These are phyloP conservation scores for Fulvia fulva DNA, from an alignment of 2,329 filamentous ascomycete species.

Conservation along the genomic window DNA sequence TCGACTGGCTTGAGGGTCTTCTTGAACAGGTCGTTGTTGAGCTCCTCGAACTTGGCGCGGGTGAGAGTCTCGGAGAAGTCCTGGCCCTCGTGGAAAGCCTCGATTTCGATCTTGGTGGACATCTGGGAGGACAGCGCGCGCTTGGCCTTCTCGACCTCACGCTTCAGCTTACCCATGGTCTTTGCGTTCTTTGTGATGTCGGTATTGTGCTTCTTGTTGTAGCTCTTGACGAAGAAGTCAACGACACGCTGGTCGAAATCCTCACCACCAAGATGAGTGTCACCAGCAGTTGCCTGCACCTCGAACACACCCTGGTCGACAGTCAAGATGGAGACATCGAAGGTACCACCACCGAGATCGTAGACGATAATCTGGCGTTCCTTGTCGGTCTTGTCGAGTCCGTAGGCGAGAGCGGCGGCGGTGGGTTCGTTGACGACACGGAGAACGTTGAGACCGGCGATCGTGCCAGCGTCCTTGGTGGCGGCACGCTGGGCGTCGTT, in stretches of 20 bases:
- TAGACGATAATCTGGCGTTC: conserved; percentile 92
- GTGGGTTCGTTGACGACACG: conserved; percentile 98
- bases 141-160: conserved; percentile 99
- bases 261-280: conserved; percentile 96
- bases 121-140: conserved; percentile 64
- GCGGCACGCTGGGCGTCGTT: conserved; percentile 98
- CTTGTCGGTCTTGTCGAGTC: conserved; percentile 85
- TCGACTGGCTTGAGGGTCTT: conserved; percentile 98
- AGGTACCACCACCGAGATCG: conserved; percentile 97
- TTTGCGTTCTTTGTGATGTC: conserved; percentile 92
- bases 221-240: conserved; percentile 91
- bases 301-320: conserved; percentile 98
- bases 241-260: conserved; percentile 98
- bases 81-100: conserved; percentile 92
- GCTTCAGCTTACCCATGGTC: conserved; percentile 99
- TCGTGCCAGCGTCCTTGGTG: conserved; percentile 97
- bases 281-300: conserved; percentile 98
- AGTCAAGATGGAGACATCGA: conserved; percentile 96
- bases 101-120: conserved; percentile 66
- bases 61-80: conserved; percentile 98
- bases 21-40: conserved; percentile 99
- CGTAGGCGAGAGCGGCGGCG: conserved; percentile 90
- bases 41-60: conserved; percentile 98
- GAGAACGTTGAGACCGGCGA: conserved; percentile 91
- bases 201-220: conserved; percentile 96